phyloP scores from a whole-genome alignment of 2,329 filamentous ascomycete genomes.

The Keithomyces neogunnii region DNA sequence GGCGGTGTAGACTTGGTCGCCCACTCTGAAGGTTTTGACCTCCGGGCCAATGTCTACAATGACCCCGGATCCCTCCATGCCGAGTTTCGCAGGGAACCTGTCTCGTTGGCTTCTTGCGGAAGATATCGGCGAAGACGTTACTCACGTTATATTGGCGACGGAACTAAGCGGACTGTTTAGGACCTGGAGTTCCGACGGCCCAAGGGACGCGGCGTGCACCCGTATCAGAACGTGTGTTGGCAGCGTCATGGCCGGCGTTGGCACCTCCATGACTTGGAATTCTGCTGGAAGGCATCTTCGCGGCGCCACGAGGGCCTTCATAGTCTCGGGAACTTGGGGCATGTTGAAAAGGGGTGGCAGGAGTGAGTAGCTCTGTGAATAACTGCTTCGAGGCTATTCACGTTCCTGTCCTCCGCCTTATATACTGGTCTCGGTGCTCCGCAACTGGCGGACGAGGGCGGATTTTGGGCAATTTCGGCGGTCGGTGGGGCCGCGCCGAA shows the following conservation, averaged over 20 bases:
- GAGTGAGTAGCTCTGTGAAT: constrained; percentile 8
- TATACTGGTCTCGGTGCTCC: too few relatives aligned
- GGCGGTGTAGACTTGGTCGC: constrained; percentile 31
- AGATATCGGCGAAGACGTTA: too few relatives aligned
- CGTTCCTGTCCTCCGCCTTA: too few relatives aligned
- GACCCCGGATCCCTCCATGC: constrained; percentile 23
- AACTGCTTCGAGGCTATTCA: too few relatives aligned
- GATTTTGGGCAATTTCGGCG: not conserved
- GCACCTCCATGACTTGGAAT: constrained; percentile 32
- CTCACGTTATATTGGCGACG: not conserved
- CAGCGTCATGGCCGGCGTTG: constrained; percentile 32
- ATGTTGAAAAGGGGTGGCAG: constrained; percentile 15
- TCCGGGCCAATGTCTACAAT: constrained; percentile 20
- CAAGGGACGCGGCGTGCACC: constrained; percentile 27
- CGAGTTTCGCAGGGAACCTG: constrained; percentile 17
- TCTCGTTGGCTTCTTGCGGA: not conserved
- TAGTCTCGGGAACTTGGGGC: constrained; percentile 20
- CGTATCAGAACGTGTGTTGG: constrained; percentile 35
- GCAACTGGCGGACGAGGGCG: not conserved
- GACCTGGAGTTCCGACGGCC: constrained; percentile 26
- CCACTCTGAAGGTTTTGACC: constrained; percentile 19
- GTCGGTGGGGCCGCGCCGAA: constrained; percentile 4
- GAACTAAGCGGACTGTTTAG: constrained; percentile 5
- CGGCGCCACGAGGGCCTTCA: constrained; percentile 34
- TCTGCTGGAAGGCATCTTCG: constrained; percentile 27